Evolutionary conservation across 2,329 filamentous ascomycete genomes (phyloP).

Genomic region (Westerdykella aurantiaca): DNA sequence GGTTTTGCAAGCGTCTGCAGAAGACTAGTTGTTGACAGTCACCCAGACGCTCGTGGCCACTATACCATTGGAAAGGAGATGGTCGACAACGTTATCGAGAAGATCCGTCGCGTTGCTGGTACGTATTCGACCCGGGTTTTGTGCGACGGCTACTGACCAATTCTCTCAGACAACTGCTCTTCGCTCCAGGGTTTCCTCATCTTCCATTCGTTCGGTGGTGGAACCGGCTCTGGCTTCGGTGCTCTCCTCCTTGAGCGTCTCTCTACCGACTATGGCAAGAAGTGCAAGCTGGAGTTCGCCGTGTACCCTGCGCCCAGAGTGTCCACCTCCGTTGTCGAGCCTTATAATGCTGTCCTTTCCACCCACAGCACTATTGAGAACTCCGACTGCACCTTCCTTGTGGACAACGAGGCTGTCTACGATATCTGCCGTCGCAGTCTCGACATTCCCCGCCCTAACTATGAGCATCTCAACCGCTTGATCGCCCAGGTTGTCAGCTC

Average conservation of each 20-base stretch:
- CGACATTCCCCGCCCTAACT: slow-evolving; percentile 62
- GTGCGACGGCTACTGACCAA: neutral
- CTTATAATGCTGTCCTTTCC: slow-evolving; percentile 67
- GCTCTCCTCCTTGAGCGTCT: slow-evolving; percentile 67
- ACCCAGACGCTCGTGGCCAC: slow-evolving; percentile 61
- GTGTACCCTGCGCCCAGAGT: slow-evolving; percentile 66
- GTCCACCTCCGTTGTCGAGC: slow-evolving; percentile 66
- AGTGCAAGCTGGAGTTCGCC: slow-evolving; percentile 70
- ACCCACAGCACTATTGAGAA: slow-evolving; percentile 73
- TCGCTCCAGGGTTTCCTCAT: slow-evolving; percentile 68
- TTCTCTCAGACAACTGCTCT: slow-evolving; percentile 59
- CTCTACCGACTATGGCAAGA: slow-evolving; percentile 69
- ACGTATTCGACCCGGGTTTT: slow-evolving; percentile 19
- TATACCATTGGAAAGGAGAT: slow-evolving; percentile 74
- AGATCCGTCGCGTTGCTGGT: slow-evolving; percentile 65
- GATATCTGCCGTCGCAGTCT: slow-evolving; percentile 69
- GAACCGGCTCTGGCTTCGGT: slow-evolving; percentile 67
- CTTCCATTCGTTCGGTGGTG: slow-evolving; percentile 70
- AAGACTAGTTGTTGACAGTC: slow-evolving; percentile 14
- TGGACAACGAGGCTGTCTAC: slow-evolving; percentile 70
- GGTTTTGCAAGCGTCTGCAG: slow-evolving; percentile 9
- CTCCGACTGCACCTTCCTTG: slow-evolving; percentile 72
- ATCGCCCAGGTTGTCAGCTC: slow-evolving; percentile 71
- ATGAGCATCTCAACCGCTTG: slow-evolving; percentile 66
- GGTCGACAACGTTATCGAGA: slow-evolving; percentile 64